phyloP scores from a whole-genome alignment of 805 yeast genomes.

The Yarrowia porcina region DNA sequence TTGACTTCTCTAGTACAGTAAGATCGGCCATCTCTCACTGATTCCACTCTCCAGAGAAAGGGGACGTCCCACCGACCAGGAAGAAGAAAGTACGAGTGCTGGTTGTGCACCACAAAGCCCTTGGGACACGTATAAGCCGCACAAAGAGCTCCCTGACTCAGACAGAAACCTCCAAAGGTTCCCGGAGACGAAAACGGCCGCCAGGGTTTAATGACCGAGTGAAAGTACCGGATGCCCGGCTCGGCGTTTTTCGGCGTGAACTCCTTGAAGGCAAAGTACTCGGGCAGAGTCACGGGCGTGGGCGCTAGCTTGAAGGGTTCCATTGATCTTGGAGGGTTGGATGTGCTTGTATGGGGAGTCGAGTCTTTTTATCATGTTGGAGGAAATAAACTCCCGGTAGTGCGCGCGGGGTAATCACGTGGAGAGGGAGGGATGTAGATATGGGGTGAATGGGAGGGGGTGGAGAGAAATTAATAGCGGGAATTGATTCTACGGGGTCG shows the following conservation, averaged over 20 bases:
- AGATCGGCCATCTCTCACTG: slow-evolving; percentile 34
- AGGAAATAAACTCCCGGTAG: neutral
- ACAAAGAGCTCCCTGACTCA: slow-evolving; percentile 2
- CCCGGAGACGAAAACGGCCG: slow-evolving; percentile 24
- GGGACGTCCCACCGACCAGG: slow-evolving; percentile 36
- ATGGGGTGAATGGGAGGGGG: too few relatives aligned
- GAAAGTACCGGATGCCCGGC: slow-evolving; percentile 6
- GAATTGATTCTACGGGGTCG: too few relatives aligned
- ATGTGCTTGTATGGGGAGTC: too few relatives aligned
- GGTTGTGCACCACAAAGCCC: slow-evolving; percentile 27
- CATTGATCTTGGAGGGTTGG: too few relatives aligned
- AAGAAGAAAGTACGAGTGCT: slow-evolving; percentile 34
- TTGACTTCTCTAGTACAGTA: slow-evolving; percentile 33
- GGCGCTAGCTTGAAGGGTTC: slow-evolving; percentile 10
- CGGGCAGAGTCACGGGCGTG: slow-evolving; percentile 5
- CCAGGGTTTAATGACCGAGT: slow-evolving; percentile 22
- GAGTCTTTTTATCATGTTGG: neutral
- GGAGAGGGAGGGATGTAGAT: neutral
- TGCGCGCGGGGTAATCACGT: slow-evolving; percentile 13
- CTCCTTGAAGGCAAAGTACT: neutral
- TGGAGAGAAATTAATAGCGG: too few relatives aligned
- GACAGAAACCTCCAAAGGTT: slow-evolving; percentile 20
- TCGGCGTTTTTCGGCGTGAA: slow-evolving; percentile 18
- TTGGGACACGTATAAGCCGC: slow-evolving; percentile 18
- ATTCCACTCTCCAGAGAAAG: slow-evolving; percentile 34